phyloP scores from a whole-genome alignment of 2,329 filamentous ascomycete genomes.

The Gyromitra esculenta region DNA sequence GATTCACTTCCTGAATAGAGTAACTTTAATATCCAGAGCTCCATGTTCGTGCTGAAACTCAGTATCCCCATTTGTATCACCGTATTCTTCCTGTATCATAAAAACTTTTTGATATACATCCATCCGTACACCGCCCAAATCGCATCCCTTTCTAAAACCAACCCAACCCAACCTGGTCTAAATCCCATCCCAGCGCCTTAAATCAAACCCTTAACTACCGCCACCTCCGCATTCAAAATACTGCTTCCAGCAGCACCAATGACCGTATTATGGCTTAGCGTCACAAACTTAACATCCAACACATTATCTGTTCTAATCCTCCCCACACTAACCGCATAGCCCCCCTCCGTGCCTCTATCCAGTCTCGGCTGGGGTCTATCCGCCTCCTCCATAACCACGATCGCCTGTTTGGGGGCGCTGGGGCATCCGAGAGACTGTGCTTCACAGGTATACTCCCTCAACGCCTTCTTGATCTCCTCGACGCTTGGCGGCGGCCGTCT shows the following conservation, averaged over 20 bases:
- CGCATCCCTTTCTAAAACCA: neutral
- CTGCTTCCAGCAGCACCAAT: conserved; percentile 96
- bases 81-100: neutral
- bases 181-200: conserved; percentile 61
- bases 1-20: neutral
- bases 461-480: conserved; percentile 78
- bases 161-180: neutral
- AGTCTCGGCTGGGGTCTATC: conserved; percentile 91
- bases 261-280: conserved; percentile 89
- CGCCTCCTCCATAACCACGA: conserved; percentile 86
- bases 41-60: neutral
- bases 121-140: neutral
- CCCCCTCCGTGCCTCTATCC: conserved; percentile 83
- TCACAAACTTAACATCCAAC: conserved; percentile 95
- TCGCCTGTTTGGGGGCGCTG: conserved; percentile 81
- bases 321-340: conserved; percentile 91
- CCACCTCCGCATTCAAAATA: conserved; percentile 92
- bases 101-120: conserved; percentile 18
- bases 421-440: conserved; percentile 85
- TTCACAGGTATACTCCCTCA: conserved; percentile 83
- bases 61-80: too few species aligned
- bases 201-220: conserved; percentile 86
- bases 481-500: conserved; percentile 77
- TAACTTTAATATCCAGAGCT: neutral
- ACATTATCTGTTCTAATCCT: conserved; percentile 86